A percentile compares a stretch with the other conserved stretches of the same genome.
Evolutionary conservation across 192 early-diverging fungal species (phyloP).

Genomic region (Haplosporangium gracile): DNA sequence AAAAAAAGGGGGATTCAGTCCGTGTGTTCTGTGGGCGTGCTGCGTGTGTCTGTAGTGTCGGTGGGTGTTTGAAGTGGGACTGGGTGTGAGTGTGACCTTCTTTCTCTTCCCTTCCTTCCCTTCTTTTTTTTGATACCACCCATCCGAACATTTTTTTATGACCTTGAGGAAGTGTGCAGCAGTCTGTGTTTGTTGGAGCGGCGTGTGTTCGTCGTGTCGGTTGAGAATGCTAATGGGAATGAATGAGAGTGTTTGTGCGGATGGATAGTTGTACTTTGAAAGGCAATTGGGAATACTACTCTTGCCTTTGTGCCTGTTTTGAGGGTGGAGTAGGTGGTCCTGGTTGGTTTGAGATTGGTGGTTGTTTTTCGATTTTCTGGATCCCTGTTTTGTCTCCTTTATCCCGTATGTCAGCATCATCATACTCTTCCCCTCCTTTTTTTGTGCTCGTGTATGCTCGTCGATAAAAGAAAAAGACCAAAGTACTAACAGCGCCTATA

Average conservation of each 20-base stretch:
- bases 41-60: background rate
- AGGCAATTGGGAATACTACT: background rate
- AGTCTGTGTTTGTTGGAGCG: background rate
- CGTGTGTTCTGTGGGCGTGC: background rate
- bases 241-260: background rate
- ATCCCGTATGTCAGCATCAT: too few species aligned
- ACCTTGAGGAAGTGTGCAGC: background rate
- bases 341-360: background rate
- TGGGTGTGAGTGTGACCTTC: slow-evolving; percentile 4
- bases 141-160: background rate
- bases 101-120: background rate
- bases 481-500: background rate
- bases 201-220: background rate
- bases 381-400: background rate
- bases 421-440: background rate
- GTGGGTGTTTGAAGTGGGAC: too few species aligned
- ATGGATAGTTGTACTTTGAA: background rate
- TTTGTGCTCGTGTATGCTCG: background rate
- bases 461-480: background rate
- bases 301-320: background rate
- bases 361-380: background rate
- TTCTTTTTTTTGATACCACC: background rate
- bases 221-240: background rate
- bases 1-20: background rate
- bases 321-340: background rate